phyloP scores from a whole-genome alignment of 2,329 filamentous ascomycete genomes.

The Scedosporium minutisporum region DNA sequence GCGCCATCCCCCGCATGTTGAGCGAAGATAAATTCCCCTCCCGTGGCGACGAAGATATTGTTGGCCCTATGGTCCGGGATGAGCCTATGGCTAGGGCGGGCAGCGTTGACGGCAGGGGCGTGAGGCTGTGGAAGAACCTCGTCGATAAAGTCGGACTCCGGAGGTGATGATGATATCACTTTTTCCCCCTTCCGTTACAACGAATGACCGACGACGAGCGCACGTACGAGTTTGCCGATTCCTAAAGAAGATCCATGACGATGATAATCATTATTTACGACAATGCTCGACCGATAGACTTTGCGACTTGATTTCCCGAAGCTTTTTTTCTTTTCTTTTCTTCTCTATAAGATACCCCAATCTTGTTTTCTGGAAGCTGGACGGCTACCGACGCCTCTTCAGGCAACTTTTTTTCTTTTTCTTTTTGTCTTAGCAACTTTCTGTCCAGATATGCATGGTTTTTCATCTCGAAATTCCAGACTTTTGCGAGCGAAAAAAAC shows the following conservation, averaged over 20 bases:
- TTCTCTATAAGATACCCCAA: conserved; percentile 1
- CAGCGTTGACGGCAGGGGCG: conserved; percentile 33
- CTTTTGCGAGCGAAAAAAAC: not conserved
- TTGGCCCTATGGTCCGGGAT: conserved; percentile 75
- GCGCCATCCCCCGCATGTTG: conserved; percentile 58
- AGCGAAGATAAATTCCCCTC: conserved; percentile 78
- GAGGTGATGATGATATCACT: not conserved
- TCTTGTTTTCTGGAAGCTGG: not conserved
- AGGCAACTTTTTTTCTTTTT: not conserved
- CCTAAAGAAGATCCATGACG: not conserved
- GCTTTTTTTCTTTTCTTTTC: not conserved
- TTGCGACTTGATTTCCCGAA: not conserved
- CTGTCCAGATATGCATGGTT: not conserved
- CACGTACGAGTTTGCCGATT: not conserved
- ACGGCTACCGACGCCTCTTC: not conserved
- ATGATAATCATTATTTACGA: not conserved
- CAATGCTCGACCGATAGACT: not conserved
- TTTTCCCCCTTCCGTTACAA: not conserved
- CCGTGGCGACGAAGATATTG: conserved; percentile 83
- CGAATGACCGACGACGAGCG: not conserved
- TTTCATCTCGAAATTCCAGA: not conserved
- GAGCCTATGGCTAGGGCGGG: conserved; percentile 39
- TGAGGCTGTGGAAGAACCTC: conserved; percentile 30
- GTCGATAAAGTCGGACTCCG: conserved; percentile 2
- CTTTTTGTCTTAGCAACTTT: not conserved